phyloP scores from a whole-genome alignment of 1,284 basidiomycete genomes.

The Spongiforma sp. region DNA sequence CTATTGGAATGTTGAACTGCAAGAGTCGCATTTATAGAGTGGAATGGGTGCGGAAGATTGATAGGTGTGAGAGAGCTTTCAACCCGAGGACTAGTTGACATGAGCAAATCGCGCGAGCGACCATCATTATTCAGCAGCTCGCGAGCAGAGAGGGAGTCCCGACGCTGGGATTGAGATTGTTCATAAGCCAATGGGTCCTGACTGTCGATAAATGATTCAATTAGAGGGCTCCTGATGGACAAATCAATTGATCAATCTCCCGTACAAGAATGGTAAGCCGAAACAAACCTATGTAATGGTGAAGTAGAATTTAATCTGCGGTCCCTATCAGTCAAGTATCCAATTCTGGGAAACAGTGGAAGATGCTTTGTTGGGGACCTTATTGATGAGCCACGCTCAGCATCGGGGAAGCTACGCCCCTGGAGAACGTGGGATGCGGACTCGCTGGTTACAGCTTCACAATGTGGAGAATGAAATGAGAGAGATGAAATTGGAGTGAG shows the following conservation, averaged over 20 bases:
- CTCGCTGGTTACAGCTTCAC: neutral
- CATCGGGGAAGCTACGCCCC: no score
- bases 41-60: no score
- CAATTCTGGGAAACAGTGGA: neutral
- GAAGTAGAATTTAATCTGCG: neutral
- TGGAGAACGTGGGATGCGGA: no score
- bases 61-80: slow-evolving; percentile 27
- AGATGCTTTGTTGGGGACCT: neutral
- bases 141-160: neutral
- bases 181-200: neutral
- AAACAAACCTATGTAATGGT: slow-evolving; percentile 18
- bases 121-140: neutral
- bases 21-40: no score
- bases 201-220: no score
- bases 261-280: neutral
- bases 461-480: neutral
- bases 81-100: slow-evolving; percentile 3
- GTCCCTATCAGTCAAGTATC: neutral
- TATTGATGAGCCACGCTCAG: no score
- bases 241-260: slow-evolving; percentile 8
- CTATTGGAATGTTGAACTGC: neutral
- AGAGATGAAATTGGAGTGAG: neutral
- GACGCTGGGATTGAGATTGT: slow-evolving; percentile 2
- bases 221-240: slow-evolving; percentile 3
- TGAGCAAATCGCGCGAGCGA: neutral